phyloP scores from a whole-genome alignment of 140 eudicot species.

The Flaveria floridana region DNA sequence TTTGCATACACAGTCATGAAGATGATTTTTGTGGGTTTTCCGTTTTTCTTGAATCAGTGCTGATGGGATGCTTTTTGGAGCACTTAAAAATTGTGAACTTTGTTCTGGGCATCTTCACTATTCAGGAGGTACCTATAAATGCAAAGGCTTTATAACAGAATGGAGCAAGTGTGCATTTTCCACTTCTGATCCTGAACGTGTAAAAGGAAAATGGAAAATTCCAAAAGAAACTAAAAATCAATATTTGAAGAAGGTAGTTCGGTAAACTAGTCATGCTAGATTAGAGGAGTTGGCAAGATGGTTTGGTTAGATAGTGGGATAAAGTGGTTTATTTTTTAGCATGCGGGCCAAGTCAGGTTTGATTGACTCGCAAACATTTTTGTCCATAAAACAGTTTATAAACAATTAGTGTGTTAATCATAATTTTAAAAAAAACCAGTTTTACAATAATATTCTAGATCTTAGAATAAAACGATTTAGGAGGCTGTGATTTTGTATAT shows the following conservation, averaged over 20 bases:
- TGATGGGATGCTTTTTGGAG: conserved; percentile 92
- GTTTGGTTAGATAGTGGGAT: not conserved
- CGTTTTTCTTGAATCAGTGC: conserved; percentile 52
- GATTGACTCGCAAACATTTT: not conserved
- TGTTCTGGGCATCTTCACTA: conserved; percentile 73
- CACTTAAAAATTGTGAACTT: conserved; percentile 59
- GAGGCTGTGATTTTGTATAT: too few species aligned
- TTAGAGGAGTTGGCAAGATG: not conserved
- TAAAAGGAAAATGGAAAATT: conserved; percentile 79
- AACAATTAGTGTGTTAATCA: not conserved
- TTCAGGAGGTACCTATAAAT: conserved; percentile 78
- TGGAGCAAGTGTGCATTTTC: conserved; percentile 90
- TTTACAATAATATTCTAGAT: too few species aligned
- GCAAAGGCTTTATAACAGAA: conserved; percentile 69
- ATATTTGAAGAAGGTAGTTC: conserved; percentile 67
- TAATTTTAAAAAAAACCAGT: not conserved
- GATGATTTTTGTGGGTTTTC: conserved; percentile 9
- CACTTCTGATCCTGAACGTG: conserved; percentile 65
- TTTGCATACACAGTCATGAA: not conserved
- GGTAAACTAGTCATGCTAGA: not conserved
- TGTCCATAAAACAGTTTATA: not conserved
- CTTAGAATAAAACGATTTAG: too few species aligned
- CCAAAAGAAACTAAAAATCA: conserved; percentile 70
- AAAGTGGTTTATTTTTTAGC: not conserved
- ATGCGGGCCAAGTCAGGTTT: not conserved